Evolutionary conservation across 176 grass and related monocot species (phyloP), one percentile per base, ranked within the genome.

Genomic region (Chloris gayana): DNA sequence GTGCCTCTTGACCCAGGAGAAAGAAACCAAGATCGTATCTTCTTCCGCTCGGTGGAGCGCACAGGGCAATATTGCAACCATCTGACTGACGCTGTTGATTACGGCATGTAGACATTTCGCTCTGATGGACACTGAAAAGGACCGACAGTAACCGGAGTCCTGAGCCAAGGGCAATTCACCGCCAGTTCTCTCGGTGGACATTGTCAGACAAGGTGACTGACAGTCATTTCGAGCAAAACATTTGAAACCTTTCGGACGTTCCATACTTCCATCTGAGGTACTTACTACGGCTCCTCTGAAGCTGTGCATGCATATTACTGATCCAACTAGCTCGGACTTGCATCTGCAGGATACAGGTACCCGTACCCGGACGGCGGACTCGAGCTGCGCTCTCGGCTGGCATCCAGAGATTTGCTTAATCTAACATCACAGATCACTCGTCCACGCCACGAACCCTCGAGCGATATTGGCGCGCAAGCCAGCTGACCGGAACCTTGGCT

Each of bases 401-500:
- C 72, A 9, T 32, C 8, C 46, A 37, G 0, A 14, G 64, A 46
- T 67, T 50, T 39, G 13, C 6, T 19, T 71, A 24, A 71, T 34
- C 72, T 26, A 82, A 25, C 66, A 29, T 70, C 6, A 15, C 25
- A 25, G 32, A 72, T 56, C 38, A 73, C 21, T 72, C 59, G 67
- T 66, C 67, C 59, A 72, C 45, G 73, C 21, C 22, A 78, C 34
- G 61, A 19, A n/a, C 54, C 25, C 25, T 72, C 74, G n/a, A n/a
- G 42, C 27, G 65, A 35, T 34, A 76, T 78, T 72, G 74, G 46
- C 35, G 58, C 45, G 18, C 45, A 78, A 87, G 19, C 34, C 26
- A 78, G 66, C 64, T 72, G 73, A 78, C 79, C 26, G 27, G 27
- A 77, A 83, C 66, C 34, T 82, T 53, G 56, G 33, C 65, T 7